These are phyloP conservation scores for Erythrophleum ivorense DNA, from an alignment of 331 rosid species.

Conservation along the genomic window DNA sequence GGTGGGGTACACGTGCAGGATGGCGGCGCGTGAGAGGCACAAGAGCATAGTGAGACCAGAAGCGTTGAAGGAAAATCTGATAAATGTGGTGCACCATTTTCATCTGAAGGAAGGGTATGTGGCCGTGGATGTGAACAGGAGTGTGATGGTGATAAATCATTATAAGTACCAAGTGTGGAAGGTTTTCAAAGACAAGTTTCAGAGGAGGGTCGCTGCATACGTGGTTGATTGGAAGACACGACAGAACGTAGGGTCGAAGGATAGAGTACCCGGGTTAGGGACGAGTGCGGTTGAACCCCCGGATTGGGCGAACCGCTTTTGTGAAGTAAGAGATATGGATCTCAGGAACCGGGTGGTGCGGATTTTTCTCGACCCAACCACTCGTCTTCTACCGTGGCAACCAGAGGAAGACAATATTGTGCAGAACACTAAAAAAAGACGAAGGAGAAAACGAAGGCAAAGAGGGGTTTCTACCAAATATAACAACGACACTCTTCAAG, in stretches of 20 bases:
- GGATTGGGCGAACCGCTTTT: conserved; percentile 72
- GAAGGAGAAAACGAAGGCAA: conserved; percentile 31
- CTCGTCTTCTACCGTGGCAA: conserved; percentile 71
- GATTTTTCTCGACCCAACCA: conserved; percentile 40
- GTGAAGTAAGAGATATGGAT: conserved; percentile 65
- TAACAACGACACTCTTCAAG: not conserved
- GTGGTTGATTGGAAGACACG: conserved; percentile 74
- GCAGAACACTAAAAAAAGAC: not conserved
- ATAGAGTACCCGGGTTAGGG: conserved; percentile 83
- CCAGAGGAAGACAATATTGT: conserved; percentile 26
- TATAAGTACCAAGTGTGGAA: conserved; percentile 90
- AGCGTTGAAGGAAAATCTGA: conserved; percentile 56
- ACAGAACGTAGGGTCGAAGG: conserved; percentile 72
- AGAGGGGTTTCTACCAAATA: not conserved
- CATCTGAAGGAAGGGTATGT: conserved; percentile 57
- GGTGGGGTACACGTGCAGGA: conserved; percentile 76
- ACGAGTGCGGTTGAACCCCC: conserved; percentile 66
- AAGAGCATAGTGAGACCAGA: conserved; percentile 84
- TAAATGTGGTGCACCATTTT: conserved; percentile 90
- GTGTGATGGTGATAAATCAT: conserved; percentile 69
- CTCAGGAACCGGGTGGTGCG: conserved; percentile 54
- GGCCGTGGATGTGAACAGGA: conserved; percentile 44
- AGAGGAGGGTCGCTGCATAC: conserved; percentile 77
- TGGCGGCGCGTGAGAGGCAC: conserved; percentile 63
- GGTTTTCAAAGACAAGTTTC: conserved; percentile 80